These are phyloP conservation scores for Sclerotinia minor DNA, from an alignment of 2,329 filamentous ascomycete genomes.

Conservation along the genomic window DNA sequence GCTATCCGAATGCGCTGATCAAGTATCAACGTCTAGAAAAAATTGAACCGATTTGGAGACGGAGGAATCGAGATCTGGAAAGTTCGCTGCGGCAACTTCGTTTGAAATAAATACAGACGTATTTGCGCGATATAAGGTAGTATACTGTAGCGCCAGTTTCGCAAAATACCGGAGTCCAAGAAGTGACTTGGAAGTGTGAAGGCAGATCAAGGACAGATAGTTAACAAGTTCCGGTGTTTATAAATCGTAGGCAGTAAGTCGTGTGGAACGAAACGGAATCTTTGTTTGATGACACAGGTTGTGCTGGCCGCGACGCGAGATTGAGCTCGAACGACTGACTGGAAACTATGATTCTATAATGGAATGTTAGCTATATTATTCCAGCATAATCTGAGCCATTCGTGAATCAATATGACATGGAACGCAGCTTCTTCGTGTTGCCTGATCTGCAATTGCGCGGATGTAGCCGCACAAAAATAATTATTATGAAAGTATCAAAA, in stretches of 20 bases:
- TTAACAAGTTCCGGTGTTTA: conserved; percentile 18
- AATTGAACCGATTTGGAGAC: conserved; percentile 8
- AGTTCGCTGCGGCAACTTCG: not conserved
- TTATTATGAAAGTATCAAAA: not conserved
- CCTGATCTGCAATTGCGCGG: conserved; percentile 17
- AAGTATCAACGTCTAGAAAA: conserved; percentile 24
- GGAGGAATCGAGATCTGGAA: conserved; percentile 3
- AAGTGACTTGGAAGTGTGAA: conserved; percentile 23
- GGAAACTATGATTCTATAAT: conserved; percentile 14
- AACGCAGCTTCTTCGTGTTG: conserved; percentile 2
- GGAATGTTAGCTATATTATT: conserved; percentile 24
- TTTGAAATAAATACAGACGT: not conserved
- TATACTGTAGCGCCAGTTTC: conserved; percentile 15
- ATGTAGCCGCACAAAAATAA: conserved; percentile 17
- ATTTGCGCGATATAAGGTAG: not conserved
- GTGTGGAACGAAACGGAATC: conserved; percentile 32
- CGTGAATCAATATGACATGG: conserved; percentile 10
- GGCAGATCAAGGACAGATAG: conserved; percentile 27
- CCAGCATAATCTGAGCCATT: conserved; percentile 21
- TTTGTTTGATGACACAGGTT: conserved; percentile 37
- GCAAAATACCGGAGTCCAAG: conserved; percentile 17
- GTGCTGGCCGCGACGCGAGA: conserved; percentile 34
- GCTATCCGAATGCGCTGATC: conserved; percentile 32
- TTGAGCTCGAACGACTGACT: conserved; percentile 28
- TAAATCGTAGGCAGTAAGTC: conserved; percentile 31